These are phyloP conservation scores for Zea luxurians DNA, from an alignment of 176 grass and related monocot species.

Conservation along the genomic window DNA sequence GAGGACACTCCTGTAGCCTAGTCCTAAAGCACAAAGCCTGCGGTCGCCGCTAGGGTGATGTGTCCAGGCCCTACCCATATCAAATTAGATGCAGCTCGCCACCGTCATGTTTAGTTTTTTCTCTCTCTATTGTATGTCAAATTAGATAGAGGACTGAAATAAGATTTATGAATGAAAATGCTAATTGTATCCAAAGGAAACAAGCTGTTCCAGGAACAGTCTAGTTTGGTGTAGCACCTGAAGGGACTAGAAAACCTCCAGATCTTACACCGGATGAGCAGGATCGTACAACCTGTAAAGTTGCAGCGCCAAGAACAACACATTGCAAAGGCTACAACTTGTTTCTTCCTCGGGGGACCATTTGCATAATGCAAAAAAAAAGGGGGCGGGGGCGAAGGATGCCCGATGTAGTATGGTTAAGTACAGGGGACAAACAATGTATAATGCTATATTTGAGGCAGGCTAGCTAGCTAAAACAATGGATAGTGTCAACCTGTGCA, in stretches of 20 bases:
- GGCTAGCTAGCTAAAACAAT: background rate
- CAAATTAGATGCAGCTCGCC: background rate
- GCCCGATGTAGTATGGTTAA: background rate
- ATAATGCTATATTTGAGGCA: background rate
- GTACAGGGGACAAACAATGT: background rate
- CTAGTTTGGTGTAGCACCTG: background rate
- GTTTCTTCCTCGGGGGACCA: conserved; percentile 15
- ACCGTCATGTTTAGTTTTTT: background rate
- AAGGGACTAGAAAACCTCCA: conserved; percentile 13
- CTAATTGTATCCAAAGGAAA: background rate
- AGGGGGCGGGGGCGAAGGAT: background rate
- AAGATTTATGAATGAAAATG: background rate
- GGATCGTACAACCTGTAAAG: background rate
- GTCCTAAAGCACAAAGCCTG: background rate
- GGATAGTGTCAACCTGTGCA: background rate
- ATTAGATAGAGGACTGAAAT: background rate
- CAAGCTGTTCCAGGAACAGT: background rate
- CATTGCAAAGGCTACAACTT: background rate
- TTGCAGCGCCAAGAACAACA: background rate
- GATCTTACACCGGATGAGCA: conserved; percentile 5
- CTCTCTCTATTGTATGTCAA: background rate
- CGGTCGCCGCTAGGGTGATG: background rate
- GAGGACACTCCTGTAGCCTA: background rate
- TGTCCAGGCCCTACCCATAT: background rate
- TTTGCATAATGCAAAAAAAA: background rate